These are phyloP conservation scores for Acorus gramineus DNA, from an alignment of 106 monocot genomes.

Conservation along the genomic window DNA sequence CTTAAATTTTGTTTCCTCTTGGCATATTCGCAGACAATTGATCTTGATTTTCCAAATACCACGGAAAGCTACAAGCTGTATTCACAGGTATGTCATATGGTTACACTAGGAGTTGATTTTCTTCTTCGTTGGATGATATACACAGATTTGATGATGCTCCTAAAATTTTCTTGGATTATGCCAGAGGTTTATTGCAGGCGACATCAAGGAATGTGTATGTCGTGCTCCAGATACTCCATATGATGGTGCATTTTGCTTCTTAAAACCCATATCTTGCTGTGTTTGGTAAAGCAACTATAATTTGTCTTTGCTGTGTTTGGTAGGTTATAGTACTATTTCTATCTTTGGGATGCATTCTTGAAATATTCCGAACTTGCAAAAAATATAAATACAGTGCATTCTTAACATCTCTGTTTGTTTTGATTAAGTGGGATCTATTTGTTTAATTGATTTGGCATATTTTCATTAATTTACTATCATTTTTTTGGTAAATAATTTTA, in stretches of 20 bases:
- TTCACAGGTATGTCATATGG: conserved; percentile 37
- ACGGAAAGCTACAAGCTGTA: conserved; percentile 91
- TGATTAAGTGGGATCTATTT: no score
- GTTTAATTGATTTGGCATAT: neutral
- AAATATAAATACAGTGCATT: no score
- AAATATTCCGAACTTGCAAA: no score
- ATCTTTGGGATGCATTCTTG: no score
- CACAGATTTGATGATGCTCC: conserved; percentile 1
- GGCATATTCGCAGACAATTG: conserved; percentile 35
- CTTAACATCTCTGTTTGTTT: no score
- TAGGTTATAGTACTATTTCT: no score
- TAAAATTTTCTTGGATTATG: conserved; percentile 11
- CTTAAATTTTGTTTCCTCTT: neutral
- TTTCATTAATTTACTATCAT: neutral
- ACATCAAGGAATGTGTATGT: conserved; percentile 91
- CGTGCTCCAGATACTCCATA: conserved; percentile 80
- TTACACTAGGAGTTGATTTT: neutral
- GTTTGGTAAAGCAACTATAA: neutral
- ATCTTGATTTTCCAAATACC: conserved; percentile 90
- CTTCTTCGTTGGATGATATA: neutral
- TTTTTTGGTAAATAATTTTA: neutral
- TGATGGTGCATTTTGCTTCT: conserved; percentile 45
- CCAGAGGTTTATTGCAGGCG: conserved; percentile 82
- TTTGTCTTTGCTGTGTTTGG: no score
- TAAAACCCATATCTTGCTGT: neutral